Conservation (phyloP, 345 rosid species). For the Ceriops zippeliana region DNA sequence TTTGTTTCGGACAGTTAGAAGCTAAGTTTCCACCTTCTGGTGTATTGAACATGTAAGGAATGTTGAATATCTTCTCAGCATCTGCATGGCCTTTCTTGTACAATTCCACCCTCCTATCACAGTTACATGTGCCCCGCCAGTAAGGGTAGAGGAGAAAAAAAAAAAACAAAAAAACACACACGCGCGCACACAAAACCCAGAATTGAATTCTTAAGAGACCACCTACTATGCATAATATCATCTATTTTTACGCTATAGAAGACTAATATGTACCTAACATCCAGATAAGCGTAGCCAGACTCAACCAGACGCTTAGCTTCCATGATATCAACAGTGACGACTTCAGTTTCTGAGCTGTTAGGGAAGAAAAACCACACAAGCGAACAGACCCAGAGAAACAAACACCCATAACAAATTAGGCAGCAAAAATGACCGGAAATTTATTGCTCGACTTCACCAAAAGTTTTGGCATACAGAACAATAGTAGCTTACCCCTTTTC, state of each 20-base stretch:
- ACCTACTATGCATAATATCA: neutral
- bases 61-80: conserved; percentile 46
- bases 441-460: no score
- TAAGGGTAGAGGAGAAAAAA: neutral
- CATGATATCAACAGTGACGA: neutral
- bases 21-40: conserved; percentile 35
- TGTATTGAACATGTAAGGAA: conserved; percentile 67
- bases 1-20: no score
- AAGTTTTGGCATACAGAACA: no score
- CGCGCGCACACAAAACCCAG: neutral
- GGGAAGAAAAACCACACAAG: neutral
- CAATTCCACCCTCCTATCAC: neutral
- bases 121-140: neutral
- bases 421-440: neutral
- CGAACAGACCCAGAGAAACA: neutral
- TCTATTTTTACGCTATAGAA: neutral
- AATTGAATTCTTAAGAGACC: neutral
- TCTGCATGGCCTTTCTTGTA: neutral
- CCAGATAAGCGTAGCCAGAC: neutral
- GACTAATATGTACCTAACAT: neutral
- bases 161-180: neutral
- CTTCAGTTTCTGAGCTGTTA: neutral
- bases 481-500: no score
- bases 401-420: neutral
- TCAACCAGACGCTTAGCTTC: neutral